Conservation (phyloP, 148 eudicot species). For the Cornus florida region DNA sequence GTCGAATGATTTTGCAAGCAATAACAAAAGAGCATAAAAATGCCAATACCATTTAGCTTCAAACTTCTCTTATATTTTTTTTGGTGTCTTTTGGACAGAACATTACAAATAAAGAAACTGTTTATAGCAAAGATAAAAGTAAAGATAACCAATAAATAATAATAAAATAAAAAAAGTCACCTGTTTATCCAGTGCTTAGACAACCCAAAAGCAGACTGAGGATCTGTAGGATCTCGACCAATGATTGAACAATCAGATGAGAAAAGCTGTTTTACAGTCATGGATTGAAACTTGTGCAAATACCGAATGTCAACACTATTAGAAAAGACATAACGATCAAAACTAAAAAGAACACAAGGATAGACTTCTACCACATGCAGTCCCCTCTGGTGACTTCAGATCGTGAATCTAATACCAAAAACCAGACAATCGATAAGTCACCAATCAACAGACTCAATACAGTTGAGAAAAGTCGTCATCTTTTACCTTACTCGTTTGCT, state of each 20-base stretch:
- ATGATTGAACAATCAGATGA: constrained; percentile 53
- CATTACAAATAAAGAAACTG: not conserved
- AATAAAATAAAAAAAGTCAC: constrained; percentile 31
- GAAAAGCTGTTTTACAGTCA: constrained; percentile 47
- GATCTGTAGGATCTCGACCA: constrained; percentile 50
- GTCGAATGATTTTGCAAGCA: not conserved
- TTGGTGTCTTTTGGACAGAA: not conserved
- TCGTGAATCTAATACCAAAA: constrained; percentile 61
- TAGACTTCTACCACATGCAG: constrained; percentile 52
- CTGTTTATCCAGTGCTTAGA: constrained; percentile 71
- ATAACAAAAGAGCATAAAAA: not conserved
- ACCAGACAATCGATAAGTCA: constrained; percentile 16
- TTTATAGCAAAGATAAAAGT: not conserved
- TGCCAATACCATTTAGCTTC: not conserved
- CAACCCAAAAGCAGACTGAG: constrained; percentile 51
- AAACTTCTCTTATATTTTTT: not conserved
- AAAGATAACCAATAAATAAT: not conserved
- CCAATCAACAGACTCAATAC: not conserved
- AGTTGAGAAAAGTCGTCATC: constrained; percentile 12
- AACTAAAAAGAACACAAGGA: constrained; percentile 28
- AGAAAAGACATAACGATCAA: constrained; percentile 7
- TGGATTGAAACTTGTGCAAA: constrained; percentile 31
- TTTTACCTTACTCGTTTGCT: constrained; percentile 84
- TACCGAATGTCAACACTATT: not conserved
- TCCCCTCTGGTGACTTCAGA: constrained; percentile 45